Percentiles rank a stretch among this genome's conserved stretches.
Evolutionary conservation across 2,329 filamentous ascomycete species (phyloP).

Genomic region (Penicillium sumatraense): DNA sequence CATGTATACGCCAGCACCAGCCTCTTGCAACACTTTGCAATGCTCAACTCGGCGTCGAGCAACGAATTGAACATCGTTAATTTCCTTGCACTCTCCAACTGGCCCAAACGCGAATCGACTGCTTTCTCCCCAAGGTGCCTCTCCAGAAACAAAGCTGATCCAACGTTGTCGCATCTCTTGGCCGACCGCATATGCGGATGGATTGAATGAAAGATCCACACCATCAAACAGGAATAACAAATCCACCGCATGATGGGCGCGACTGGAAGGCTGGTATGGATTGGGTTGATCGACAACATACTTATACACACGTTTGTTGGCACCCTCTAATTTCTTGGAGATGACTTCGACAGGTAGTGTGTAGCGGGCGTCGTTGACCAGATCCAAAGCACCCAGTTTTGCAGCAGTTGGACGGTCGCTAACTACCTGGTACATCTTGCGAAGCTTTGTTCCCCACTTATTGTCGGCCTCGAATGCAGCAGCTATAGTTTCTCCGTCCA

Average conservation of each 20-base stretch:
- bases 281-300: conserved; percentile 53
- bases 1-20: conserved; percentile 34
- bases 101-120: conserved; percentile 47
- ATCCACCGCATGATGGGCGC: conserved; percentile 55
- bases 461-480: conserved; percentile 38
- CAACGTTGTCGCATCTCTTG: conserved; percentile 47
- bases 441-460: conserved; percentile 38
- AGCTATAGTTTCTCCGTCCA: conserved; percentile 39
- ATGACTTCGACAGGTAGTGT: conserved; percentile 36
- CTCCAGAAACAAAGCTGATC: conserved; percentile 45
- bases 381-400: conserved; percentile 45
- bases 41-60: conserved; percentile 38
- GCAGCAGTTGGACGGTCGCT: conserved; percentile 44
- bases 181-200: conserved; percentile 38
- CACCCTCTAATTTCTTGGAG: conserved; percentile 29
- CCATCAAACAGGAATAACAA: conserved; percentile 51
- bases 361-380: conserved; percentile 39
- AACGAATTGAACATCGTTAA: conserved; percentile 38
- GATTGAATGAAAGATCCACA: conserved; percentile 42
- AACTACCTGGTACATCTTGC: conserved; percentile 48
- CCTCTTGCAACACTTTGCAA: conserved; percentile 35
- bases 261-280: conserved; percentile 52
- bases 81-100: conserved; percentile 38
- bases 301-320: conserved; percentile 38
- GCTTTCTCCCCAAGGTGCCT: conserved; percentile 41